Percentiles rank a stretch among this genome's conserved stretches.
Evolutionary conservation across 768 basidiomycete genomes (phyloP).

Genomic region (Trametes coccinea): DNA sequence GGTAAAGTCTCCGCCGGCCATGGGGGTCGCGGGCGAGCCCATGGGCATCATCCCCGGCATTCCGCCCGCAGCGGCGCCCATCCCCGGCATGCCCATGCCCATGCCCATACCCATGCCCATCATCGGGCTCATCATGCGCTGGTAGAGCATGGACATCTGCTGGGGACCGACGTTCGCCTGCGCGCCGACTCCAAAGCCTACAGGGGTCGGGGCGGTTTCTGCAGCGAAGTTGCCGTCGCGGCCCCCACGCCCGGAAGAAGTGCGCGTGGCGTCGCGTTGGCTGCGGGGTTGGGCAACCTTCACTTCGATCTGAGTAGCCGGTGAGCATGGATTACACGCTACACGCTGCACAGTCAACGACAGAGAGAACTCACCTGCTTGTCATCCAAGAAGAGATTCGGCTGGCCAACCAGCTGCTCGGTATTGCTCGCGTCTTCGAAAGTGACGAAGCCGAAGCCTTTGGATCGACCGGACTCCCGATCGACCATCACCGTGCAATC

Average conservation of each 20-base stretch:
- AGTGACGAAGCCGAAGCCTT: conserved; percentile 96
- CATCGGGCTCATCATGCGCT: conserved; percentile 72
- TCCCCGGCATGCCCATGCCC: conserved; percentile 36
- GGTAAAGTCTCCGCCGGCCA: conserved; percentile 22
- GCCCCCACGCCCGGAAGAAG: not conserved
- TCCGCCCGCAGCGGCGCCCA: conserved; percentile 34
- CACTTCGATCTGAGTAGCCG: conserved; percentile 76
- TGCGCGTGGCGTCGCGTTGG: conserved; percentile 56
- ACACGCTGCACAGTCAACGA: not conserved
- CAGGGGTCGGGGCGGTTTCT: conserved; percentile 9
- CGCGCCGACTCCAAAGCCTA: conserved; percentile 31
- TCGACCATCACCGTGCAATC: conserved; percentile 99
- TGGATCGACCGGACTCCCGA: conserved; percentile 87
- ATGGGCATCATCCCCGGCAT: conserved; percentile 26
- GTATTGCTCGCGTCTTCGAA: conserved; percentile 88
- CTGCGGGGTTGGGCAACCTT: conserved; percentile 91
- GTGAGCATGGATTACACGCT: not conserved
- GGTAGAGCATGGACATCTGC: conserved; percentile 88
- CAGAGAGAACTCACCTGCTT: conserved; percentile 65
- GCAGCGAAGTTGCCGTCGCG: conserved; percentile 30
- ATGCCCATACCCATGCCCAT: conserved; percentile 39
- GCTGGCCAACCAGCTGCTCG: conserved; percentile 74
- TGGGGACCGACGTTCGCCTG: conserved; percentile 83
- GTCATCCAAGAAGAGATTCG: conserved; percentile 87
- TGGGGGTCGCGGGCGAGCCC: conserved; percentile 21